A percentile compares a stretch with the other conserved stretches of the same genome.
These are phyloP conservation scores for Monilinia fructicola DNA, from an alignment of 2,329 filamentous ascomycete genomes.

Conservation along the genomic window DNA sequence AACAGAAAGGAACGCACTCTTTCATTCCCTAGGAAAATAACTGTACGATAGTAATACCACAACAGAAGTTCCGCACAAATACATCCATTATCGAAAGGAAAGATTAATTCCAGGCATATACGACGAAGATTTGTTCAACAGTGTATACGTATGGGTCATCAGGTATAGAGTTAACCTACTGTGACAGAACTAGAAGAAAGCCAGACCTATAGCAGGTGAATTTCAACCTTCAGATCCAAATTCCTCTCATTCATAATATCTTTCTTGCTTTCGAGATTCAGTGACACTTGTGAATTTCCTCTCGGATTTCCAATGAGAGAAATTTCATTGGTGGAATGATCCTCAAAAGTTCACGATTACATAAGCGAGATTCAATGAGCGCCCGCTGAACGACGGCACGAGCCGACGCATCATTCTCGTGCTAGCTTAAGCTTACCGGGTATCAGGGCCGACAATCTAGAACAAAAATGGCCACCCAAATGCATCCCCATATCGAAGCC, in stretches of 20 bases:
- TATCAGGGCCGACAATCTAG: neutral
- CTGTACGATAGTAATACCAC: neutral
- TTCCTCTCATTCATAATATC: neutral
- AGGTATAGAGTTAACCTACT: neutral
- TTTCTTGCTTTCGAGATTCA: neutral
- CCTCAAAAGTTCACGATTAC: neutral
- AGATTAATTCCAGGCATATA: too few species aligned
- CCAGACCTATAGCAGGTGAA: neutral
- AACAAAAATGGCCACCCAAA: conserved; percentile 17
- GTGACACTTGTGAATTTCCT: neutral
- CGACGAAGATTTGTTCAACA: neutral
- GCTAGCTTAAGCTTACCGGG: conserved; percentile 8
- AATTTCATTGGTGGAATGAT: conserved; percentile 16
- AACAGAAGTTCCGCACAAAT: neutral
- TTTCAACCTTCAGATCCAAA: neutral
- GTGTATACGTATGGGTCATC: neutral
- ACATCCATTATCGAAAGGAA: neutral
- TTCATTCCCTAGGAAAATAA: neutral
- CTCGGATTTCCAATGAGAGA: neutral
- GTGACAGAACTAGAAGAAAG: neutral
- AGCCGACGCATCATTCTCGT: conserved; percentile 15
- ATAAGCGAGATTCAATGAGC: neutral
- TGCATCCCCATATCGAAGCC: conserved; percentile 13
- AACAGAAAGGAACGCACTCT: neutral
- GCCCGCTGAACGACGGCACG: neutral